These are phyloP conservation scores for Ceratobasidium theobromae DNA, from an alignment of 1,284 basidiomycete species.

Conservation along the genomic window DNA sequence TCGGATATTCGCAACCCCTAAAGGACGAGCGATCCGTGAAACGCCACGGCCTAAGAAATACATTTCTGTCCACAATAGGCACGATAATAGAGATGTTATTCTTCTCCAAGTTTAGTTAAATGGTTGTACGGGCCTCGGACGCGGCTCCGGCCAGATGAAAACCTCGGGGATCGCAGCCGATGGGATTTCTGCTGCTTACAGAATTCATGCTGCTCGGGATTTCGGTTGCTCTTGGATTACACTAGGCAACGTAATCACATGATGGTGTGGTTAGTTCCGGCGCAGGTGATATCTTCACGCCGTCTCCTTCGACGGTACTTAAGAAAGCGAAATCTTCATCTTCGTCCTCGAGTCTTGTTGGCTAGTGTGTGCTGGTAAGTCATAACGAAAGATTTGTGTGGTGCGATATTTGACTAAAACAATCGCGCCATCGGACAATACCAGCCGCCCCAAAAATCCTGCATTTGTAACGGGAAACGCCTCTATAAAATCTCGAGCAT, in stretches of 20 bases:
- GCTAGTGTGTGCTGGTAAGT: slow-evolving; percentile 4
- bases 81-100: neutral
- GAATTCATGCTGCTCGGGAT: too few species aligned
- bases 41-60: slow-evolving; percentile 13
- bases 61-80: neutral
- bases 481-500: slow-evolving; percentile 18
- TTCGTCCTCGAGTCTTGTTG: neutral
- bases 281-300: neutral
- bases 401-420: slow-evolving; percentile 21
- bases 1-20: neutral
- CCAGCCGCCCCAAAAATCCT: slow-evolving; percentile 21
- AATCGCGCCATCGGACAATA: slow-evolving; percentile 29
- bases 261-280: slow-evolving; percentile 12
- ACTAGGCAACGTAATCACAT: slow-evolving; percentile 4
- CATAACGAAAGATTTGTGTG: neutral
- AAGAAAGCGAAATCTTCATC: neutral
- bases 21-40: slow-evolving; percentile 10
- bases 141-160: too few species aligned
- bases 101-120: neutral
- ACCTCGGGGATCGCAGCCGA: too few species aligned
- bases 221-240: slow-evolving; percentile 4
- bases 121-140: too few species aligned
- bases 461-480: slow-evolving; percentile 15
- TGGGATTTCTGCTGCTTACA: too few species aligned
- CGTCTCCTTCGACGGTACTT: neutral